Conservation (phyloP, 1,284 basidiomycete genomes). For the Golubevia sp. region DNA sequence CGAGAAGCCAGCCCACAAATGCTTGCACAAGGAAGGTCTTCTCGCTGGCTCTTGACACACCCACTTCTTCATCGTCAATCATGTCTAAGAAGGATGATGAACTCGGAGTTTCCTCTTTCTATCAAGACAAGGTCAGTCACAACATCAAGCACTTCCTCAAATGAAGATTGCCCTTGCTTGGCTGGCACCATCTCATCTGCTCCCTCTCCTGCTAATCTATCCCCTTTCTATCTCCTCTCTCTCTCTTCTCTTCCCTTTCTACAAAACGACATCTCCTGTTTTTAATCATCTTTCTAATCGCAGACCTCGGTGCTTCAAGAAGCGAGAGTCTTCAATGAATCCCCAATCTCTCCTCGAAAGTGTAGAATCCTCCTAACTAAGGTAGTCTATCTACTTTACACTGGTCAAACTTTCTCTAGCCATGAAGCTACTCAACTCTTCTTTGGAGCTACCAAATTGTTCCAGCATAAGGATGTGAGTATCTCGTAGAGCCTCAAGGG, state of each 20-base stretch:
- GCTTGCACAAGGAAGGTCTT: too few relatives aligned
- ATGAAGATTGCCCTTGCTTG: not conserved
- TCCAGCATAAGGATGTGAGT: constrained; percentile 98
- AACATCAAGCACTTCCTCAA: not conserved
- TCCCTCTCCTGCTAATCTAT: constrained; percentile 1
- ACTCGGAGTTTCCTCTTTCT: constrained; percentile 41
- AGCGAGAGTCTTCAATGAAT: constrained; percentile 98
- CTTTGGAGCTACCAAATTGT: constrained; percentile 98
- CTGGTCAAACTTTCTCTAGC: constrained; percentile 90
- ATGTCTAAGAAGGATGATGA: constrained; percentile 62
- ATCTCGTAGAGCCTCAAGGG: not conserved
- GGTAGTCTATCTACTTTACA: constrained; percentile 93
- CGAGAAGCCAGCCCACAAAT: too few relatives aligned
- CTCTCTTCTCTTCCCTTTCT: not conserved
- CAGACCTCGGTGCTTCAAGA: constrained; percentile 71
- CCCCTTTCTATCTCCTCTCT: not conserved
- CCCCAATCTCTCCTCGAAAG: constrained; percentile 83
- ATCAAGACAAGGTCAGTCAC: constrained; percentile 49
- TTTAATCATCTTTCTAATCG: not conserved
- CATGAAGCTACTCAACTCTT: constrained; percentile 97
- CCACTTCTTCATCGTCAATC: too few relatives aligned
- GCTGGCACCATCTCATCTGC: not conserved
- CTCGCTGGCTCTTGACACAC: too few relatives aligned
- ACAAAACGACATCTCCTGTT: not conserved
- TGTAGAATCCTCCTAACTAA: constrained; percentile 94